Evolutionary conservation across 1,284 basidiomycete genomes (phyloP), one percentile per base, ranked within the genome.

Genomic region (Pseudozyma sp.): DNA sequence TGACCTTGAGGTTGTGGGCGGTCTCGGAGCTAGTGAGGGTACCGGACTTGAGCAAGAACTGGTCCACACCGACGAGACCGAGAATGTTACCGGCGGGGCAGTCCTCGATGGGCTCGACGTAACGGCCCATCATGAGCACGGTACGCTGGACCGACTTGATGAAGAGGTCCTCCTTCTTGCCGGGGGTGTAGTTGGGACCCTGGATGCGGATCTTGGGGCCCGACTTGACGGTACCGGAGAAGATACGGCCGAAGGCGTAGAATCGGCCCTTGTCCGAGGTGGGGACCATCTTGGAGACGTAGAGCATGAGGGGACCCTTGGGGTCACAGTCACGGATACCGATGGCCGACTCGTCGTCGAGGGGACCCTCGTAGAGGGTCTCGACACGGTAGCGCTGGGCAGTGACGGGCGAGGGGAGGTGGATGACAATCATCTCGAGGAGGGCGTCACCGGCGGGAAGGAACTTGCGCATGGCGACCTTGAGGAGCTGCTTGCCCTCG

Each of bases 221-320:
- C 69, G 97, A 91, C 81, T 90, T 90, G 84, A 98, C 94, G 78
- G 94, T 98, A 86, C 97, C 97, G 74, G 97, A 94, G 90, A 99
- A 99, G 88, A 99, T 92, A 90, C 97, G 97, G 87, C 97, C 97
- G 87, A 99, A 99, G 78, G 97, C 97, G 87, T 99, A 99, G 92
- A 99, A 99, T 78, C 97, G 95, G 85, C 97, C 97, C 88, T 99
- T 99, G 88, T 99, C 97, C 82, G 96, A 97, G 65, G 97, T 99
- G 77, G 97, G 97, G 80, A 99, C 96, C 97, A 99, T 99, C 91
- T 99, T 99, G 83, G 97, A 99, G 87, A 99, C 89, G 88, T 99
- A 99, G 81, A 97, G 90, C 86, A 99, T 95, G 79, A 99, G 92
- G 78, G 97, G 97, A 75, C 91, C 97, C 75, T 92, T 93, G 86